Evolutionary conservation across 1,284 basidiomycete genomes (phyloP), one percentile per base, ranked within the genome.

Genomic region (Cutaneotrichosporon sp.): DNA sequence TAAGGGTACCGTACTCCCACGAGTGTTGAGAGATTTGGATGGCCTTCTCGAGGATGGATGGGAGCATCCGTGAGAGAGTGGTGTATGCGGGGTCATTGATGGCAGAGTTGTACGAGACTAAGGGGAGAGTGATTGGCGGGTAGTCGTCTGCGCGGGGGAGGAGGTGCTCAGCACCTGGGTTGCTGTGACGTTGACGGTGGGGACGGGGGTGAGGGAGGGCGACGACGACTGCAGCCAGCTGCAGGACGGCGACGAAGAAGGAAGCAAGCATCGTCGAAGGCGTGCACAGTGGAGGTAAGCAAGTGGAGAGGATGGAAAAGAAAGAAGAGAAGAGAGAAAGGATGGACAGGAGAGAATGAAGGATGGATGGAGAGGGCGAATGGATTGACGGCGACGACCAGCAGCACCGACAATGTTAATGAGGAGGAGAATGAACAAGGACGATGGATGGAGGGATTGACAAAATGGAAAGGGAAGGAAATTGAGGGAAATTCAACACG

Each of bases 1-100:
- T 57, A 17, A 65, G 42, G 1, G 61, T 49, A 24, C 68, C 68
- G 16, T 61, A 22, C 54, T 70, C 68, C 68, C 68, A 70, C 1
- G 63, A 65, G 26, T 68, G 55, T 3, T 19, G 38, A 1, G 65
- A 38, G 37, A 64, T 59, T 8, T 43, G 19, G 24, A 61, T 55
- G n/a, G 57, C 62, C 12, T 60, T 62, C 7, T 46, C 44, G 20
- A 67, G 48, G 24, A 63, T 50, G 11, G 29, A 46, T 19, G 64
- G 59, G 20, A 65, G 24, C 14, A 35, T 31, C 17, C 31, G 12
- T 14, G 60, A 60, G 24, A 63, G 53, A 9, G 20, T 31, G 41
- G 35, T 32, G 38, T 63, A 64, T 6, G 51, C 22, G 12, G 44
- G 26, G 17, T 51, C 49, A 19, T 39, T 45, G 54, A 65, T 59